Evolutionary conservation across 2,329 filamentous ascomycete species (phyloP).

Genomic region (Botrytis tulipae): DNA sequence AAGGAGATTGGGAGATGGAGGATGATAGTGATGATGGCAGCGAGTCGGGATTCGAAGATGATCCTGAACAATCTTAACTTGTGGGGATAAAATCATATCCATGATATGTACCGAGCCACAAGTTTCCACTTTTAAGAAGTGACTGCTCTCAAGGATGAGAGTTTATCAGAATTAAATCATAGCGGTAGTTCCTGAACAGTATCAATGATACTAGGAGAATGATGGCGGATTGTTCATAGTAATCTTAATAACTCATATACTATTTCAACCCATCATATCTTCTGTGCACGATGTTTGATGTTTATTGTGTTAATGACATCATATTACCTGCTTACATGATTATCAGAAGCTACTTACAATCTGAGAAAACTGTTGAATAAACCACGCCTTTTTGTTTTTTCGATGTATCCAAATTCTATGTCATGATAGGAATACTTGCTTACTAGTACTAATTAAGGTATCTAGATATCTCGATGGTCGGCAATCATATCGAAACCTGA

Average conservation of each 20-base stretch:
- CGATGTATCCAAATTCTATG: background rate
- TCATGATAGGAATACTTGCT: background rate
- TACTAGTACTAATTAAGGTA: background rate
- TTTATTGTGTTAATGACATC: background rate
- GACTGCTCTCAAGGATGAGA: background rate
- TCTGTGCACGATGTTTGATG: background rate
- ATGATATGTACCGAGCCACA: background rate
- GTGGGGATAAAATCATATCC: background rate
- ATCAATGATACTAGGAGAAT: background rate
- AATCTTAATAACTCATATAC: background rate
- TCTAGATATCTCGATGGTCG: rapidly evolving
- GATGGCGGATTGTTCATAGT: background rate
- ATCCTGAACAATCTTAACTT: background rate
- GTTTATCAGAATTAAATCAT: rapidly evolving
- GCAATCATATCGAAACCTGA: background rate
- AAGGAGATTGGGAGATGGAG: background rate
- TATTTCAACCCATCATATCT: background rate
- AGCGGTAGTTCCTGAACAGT: background rate
- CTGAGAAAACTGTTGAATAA: background rate
- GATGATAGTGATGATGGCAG: background rate
- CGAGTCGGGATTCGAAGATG: background rate
- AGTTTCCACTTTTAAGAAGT: background rate
- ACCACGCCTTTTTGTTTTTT: rapidly evolving
- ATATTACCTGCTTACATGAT: rapidly evolving
- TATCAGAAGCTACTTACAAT: rapidly evolving